Evolutionary conservation across 2,329 filamentous ascomycete genomes (phyloP), one percentile per base, ranked within the genome.

Genomic region (Aspergillus carbonarius): DNA sequence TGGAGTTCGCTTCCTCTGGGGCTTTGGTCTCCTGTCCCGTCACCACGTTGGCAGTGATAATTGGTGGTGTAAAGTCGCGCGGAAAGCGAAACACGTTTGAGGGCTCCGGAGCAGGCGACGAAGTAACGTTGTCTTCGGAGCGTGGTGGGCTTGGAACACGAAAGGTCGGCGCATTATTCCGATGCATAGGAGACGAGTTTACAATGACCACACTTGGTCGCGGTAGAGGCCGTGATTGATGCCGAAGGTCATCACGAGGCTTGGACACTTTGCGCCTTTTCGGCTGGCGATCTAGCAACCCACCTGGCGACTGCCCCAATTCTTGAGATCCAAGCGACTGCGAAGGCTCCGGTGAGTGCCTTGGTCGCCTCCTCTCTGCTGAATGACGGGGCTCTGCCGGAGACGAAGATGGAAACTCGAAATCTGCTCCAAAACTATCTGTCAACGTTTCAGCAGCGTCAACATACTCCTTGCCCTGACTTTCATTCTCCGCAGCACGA

Each of bases 141-240:
- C 67, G 68, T 32, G 78, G 76, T 15, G 79, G 77, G 23, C 78
- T 80, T 30, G 66, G 70, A 6, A 76, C 60, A 58, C 79, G 71
- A 44, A 71, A 74, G 4, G 73, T 57, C 27, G 64, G 65, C 5
- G 47, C 20, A 49, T 25, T 56, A 9, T 52, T 56, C 10, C 32
- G 51, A 7, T 50, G 34, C 17, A 42, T 46, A 54, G 64, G 51
- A 17, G 62, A 59, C n/a, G 60, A 58, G 25, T 67, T 69, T 39
- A 67, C 60, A 39, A 74, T 70, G 1, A 73, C 56, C 32, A 73
- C 68, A 47, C 64, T 63, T 51, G 71, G 58, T 17, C 57, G 65
- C 13, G 54, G 30, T 32, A 50, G 50, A 52, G 55, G 37, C 13
- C 67, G 50, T 15, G 54, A 37, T 17, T 54, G 54, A 51, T 54